Evolutionary conservation across 176 grass and related monocot species (phyloP).

Genomic region (Ensete ventricosum): DNA sequence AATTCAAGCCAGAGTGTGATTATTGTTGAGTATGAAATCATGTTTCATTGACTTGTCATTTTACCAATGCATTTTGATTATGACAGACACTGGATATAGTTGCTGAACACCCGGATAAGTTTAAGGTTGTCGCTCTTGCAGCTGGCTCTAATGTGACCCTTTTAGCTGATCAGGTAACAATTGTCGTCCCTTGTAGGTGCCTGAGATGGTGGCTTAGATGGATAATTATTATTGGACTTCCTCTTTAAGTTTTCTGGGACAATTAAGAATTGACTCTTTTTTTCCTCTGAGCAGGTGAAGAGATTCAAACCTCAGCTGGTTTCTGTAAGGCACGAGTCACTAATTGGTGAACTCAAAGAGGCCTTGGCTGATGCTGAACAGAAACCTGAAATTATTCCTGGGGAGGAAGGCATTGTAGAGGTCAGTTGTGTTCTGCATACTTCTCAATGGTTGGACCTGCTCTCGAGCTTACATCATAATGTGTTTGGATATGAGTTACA

Average conservation of each 20-base stretch:
- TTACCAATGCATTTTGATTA: not conserved
- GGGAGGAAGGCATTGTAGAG: slow-evolving; percentile 88
- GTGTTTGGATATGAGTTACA: slow-evolving; percentile 23
- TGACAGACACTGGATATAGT: slow-evolving; percentile 83
- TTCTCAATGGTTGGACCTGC: not conserved
- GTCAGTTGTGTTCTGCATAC: slow-evolving; percentile 5
- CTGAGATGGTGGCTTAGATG: not conserved
- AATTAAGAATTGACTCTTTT: not conserved
- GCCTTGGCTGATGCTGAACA: slow-evolving; percentile 84
- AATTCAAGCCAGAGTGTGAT: not conserved
- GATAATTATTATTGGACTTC: not conserved
- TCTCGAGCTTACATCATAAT: not conserved
- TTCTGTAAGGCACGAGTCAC: slow-evolving; percentile 64
- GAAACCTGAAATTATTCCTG: slow-evolving; percentile 96
- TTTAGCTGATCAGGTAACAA: slow-evolving; percentile 85
- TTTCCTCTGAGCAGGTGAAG: slow-evolving; percentile 51
- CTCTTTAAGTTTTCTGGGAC: not conserved
- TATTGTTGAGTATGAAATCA: not conserved
- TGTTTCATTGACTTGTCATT: not conserved
- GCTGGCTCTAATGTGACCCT: slow-evolving; percentile 95
- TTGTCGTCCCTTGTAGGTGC: not conserved
- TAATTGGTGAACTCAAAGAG: slow-evolving; percentile 77
- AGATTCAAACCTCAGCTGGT: slow-evolving; percentile 87
- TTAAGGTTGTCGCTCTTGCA: slow-evolving; percentile 86
- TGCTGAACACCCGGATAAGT: slow-evolving; percentile 89